Percentiles rank a stretch among this genome's conserved stretches.
Evolutionary conservation across 371 early-diverging fungal species (phyloP).

Genomic region (Mucor lusitanicus): DNA sequence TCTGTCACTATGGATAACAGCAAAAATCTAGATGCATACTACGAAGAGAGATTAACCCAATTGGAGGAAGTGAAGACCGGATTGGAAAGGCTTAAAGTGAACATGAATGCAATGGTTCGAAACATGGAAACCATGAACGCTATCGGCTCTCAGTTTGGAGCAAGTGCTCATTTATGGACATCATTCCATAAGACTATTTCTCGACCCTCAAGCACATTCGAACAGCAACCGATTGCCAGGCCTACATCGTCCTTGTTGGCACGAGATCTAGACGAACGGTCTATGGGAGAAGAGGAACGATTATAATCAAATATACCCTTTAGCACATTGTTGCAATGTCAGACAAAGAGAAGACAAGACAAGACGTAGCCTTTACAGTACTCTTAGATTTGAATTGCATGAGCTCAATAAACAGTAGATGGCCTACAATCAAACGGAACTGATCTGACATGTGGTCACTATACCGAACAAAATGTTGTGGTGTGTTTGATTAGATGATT

Average conservation of each 20-base stretch:
- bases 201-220: not conserved
- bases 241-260: not conserved
- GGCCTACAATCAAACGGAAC: too few relatives aligned
- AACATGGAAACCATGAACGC: constrained; percentile 59
- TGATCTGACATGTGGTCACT: too few relatives aligned
- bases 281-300: not conserved
- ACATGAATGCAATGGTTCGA: constrained; percentile 50
- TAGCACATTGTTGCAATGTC: not conserved
- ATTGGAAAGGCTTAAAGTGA: constrained; percentile 48
- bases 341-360: not conserved
- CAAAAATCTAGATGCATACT: constrained; percentile 21
- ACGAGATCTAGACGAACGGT: not conserved
- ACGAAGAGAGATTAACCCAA: constrained; percentile 25
- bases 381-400: too few relatives aligned
- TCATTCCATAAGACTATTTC: constrained; percentile 36
- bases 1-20: not conserved
- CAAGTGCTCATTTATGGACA: constrained; percentile 53
- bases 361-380: too few relatives aligned
- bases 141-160: constrained; percentile 56
- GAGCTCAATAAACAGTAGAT: too few relatives aligned
- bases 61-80: constrained; percentile 35
- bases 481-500: too few relatives aligned
- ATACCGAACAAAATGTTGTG: too few relatives aligned
- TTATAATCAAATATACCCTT: not conserved
- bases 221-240: not conserved